These are phyloP conservation scores for Russula dissimulans DNA, from an alignment of 768 basidiomycete species.

Conservation along the genomic window DNA sequence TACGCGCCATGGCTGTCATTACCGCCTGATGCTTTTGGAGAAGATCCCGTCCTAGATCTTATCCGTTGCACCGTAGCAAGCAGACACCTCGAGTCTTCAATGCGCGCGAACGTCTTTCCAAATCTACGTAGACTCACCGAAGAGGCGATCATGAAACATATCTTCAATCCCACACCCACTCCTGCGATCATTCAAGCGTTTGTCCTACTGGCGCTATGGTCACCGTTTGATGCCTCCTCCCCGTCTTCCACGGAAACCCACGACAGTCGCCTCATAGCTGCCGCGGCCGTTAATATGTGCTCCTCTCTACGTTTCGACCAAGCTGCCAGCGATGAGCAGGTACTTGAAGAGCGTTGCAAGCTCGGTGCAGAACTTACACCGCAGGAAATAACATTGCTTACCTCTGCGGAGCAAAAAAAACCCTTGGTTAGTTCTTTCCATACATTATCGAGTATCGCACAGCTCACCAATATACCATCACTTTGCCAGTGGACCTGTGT, in stretches of 20 bases:
- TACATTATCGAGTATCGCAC: neutral
- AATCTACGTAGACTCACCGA: slow-evolving; percentile 36
- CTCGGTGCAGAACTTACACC: neutral
- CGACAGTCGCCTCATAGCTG: slow-evolving; percentile 34
- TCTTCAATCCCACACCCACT: slow-evolving; percentile 35
- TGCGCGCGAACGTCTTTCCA: slow-evolving; percentile 30
- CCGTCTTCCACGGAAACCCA: slow-evolving; percentile 25
- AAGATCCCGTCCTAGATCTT: slow-evolving; percentile 32
- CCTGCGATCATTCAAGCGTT: slow-evolving; percentile 35
- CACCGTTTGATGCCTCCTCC: slow-evolving; percentile 29
- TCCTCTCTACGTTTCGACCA: slow-evolving; percentile 33
- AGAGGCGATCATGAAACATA: slow-evolving; percentile 30
- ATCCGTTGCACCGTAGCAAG: slow-evolving; percentile 40
- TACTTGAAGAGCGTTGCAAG: slow-evolving; percentile 8
- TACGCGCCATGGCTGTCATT: slow-evolving; percentile 39
- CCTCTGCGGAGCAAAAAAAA: slow-evolving; percentile 1
- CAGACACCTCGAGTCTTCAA: slow-evolving; percentile 33
- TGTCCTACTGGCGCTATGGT: slow-evolving; percentile 37
- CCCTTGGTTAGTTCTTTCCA: neutral
- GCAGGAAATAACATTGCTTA: neutral
- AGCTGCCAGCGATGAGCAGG: slow-evolving; percentile 9
- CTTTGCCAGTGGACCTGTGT: slow-evolving; percentile 13
- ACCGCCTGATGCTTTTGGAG: slow-evolving; percentile 26
- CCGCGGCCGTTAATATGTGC: slow-evolving; percentile 39
- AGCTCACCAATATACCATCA: neutral